Percentiles rank a stretch among this genome's conserved stretches.
Evolutionary conservation across 306 rosid genomes (phyloP).

Genomic region (Cucurbita maxima): DNA sequence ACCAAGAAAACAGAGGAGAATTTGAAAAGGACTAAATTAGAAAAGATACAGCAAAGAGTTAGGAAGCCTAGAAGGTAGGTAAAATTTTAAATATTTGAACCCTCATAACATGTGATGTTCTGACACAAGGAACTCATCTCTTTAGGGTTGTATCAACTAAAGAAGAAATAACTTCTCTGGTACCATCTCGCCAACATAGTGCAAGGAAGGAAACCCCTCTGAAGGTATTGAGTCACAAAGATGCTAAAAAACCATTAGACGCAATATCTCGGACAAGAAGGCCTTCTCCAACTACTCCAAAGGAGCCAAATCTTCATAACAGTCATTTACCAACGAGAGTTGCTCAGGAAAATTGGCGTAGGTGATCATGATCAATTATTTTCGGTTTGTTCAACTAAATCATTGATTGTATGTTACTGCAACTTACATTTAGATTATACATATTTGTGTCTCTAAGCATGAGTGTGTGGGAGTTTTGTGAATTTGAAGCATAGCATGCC

Average conservation of each 20-base stretch:
- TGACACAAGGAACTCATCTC: not conserved
- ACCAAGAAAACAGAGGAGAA: slow-evolving; percentile 10
- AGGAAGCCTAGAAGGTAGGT: slow-evolving; percentile 33
- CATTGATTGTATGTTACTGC: slow-evolving; percentile 20
- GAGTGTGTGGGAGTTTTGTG: not conserved
- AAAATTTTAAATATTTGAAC: not conserved
- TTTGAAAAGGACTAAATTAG: slow-evolving; percentile 18
- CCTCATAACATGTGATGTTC: not conserved
- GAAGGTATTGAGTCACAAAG: slow-evolving; percentile 13
- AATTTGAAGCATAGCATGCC: not conserved
- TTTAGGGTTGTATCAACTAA: slow-evolving; percentile 36
- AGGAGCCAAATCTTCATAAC: slow-evolving; percentile 53
- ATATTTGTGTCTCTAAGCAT: not conserved
- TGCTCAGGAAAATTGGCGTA: slow-evolving; percentile 23
- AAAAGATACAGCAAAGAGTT: slow-evolving; percentile 13
- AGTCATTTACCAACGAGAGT: slow-evolving; percentile 41
- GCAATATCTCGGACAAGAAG: slow-evolving; percentile 28
- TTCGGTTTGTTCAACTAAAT: slow-evolving; percentile 29
- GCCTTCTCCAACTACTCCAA: slow-evolving; percentile 38
- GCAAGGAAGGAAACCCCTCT: slow-evolving; percentile 29
- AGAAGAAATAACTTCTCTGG: slow-evolving; percentile 23
- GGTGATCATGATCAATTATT: not conserved
- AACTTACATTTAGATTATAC: not conserved
- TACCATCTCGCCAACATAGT: slow-evolving; percentile 20
- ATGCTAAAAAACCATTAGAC: slow-evolving; percentile 24